Evolutionary conservation across 2,329 filamentous ascomycete genomes (phyloP).

Genomic region (Colletotrichum caudatum): DNA sequence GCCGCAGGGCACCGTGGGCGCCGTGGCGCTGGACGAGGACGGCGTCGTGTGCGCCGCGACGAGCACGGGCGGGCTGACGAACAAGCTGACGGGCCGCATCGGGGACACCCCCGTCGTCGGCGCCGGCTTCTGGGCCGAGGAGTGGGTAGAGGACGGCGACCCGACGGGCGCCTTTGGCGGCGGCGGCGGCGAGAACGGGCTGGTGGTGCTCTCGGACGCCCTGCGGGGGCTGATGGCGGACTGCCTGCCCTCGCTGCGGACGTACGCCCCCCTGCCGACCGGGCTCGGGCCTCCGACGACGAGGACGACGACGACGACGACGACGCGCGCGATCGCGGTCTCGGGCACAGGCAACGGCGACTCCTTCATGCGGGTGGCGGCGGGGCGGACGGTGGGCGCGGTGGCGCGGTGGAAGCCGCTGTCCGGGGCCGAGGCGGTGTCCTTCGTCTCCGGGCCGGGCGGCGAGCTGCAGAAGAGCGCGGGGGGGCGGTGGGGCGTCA

Average conservation of each 20-base stretch:
- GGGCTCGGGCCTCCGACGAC: not conserved
- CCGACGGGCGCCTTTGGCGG: constrained; percentile 45
- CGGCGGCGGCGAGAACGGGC: not conserved
- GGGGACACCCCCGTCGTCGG: constrained; percentile 88
- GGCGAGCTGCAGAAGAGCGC: constrained; percentile 83
- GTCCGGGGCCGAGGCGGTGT: constrained; percentile 69
- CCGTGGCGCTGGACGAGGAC: constrained; percentile 81
- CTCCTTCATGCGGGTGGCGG: constrained; percentile 80
- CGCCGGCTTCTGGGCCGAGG: constrained; percentile 90
- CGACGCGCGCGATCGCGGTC: constrained; percentile 65
- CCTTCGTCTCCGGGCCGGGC: constrained; percentile 73
- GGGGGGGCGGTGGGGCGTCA: constrained; percentile 76
- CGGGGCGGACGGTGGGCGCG: constrained; percentile 78
- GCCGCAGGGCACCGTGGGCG: constrained; percentile 86
- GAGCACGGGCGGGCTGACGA: constrained; percentile 83
- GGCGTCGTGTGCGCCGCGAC: constrained; percentile 79
- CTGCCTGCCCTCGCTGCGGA: constrained; percentile 66
- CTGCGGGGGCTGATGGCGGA: constrained; percentile 66
- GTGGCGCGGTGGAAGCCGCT: constrained; percentile 73
- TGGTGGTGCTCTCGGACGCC: constrained; percentile 56
- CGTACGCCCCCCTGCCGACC: constrained; percentile 51
- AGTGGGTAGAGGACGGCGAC: constrained; percentile 72
- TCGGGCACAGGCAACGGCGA: constrained; percentile 92
- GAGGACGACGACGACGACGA: constrained; percentile 47
- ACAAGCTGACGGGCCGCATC: constrained; percentile 86